These are phyloP conservation scores for Tylopilus subfusipes DNA, from an alignment of 768 basidiomycete genomes.

Conservation along the genomic window DNA sequence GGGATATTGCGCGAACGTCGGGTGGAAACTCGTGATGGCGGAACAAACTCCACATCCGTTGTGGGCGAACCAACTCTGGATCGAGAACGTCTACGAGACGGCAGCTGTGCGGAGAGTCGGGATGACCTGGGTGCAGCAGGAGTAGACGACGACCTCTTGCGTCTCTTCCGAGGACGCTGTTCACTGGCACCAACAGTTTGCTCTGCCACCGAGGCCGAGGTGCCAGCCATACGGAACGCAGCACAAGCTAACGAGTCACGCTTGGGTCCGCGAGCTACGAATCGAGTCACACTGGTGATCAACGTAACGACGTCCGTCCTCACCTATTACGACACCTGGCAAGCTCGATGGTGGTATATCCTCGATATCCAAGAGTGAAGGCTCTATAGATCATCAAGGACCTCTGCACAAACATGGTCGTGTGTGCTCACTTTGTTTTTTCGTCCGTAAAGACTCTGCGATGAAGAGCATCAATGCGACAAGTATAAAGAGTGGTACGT, in stretches of 20 bases:
- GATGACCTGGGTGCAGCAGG: slow-evolving; percentile 10
- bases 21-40: slow-evolving; percentile 17
- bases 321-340: slow-evolving; percentile 10
- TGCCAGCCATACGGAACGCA: neutral
- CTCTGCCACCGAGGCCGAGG: neutral
- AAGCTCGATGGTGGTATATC: slow-evolving; percentile 4
- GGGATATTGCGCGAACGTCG: slow-evolving; percentile 21
- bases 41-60: neutral
- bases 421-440: slow-evolving; percentile 14
- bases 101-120: slow-evolving; percentile 7
- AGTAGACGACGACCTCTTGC: slow-evolving; percentile 20
- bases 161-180: slow-evolving; percentile 20
- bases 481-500: neutral
- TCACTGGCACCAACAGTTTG: neutral
- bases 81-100: slow-evolving; percentile 14
- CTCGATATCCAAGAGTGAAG: slow-evolving; percentile 6
- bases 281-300: slow-evolving; percentile 1
- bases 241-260: slow-evolving; percentile 5
- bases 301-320: neutral
- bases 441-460: slow-evolving; percentile 14
- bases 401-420: neutral
- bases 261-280: slow-evolving; percentile 20
- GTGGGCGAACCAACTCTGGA: slow-evolving; percentile 17
- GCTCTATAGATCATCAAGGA: slow-evolving; percentile 7
- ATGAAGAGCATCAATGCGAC: slow-evolving; percentile 10